A percentile compares a stretch with the other conserved stretches of the same genome.
These are phyloP conservation scores for Neonectria ditissima DNA, from an alignment of 2,329 filamentous ascomycete species.

Conservation along the genomic window DNA sequence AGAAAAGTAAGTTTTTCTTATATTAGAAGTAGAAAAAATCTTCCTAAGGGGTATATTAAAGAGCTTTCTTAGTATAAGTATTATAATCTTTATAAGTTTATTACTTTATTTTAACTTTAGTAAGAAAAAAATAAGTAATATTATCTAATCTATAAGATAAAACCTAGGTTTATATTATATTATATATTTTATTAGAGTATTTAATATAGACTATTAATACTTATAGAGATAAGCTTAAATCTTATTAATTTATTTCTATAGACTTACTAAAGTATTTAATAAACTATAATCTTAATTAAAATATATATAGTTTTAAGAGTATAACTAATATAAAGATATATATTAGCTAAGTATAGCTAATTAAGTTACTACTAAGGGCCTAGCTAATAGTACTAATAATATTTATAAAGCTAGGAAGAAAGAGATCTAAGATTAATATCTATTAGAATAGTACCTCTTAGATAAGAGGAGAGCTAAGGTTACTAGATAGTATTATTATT, in stretches of 20 bases:
- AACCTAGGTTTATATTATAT: neutral
- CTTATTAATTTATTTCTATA: neutral
- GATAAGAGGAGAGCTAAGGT: slow-evolving; percentile 24
- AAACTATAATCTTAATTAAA: slow-evolving; percentile 18
- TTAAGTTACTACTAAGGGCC: slow-evolving; percentile 19
- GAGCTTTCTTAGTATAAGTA: slow-evolving; percentile 20
- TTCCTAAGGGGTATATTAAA: slow-evolving; percentile 20
- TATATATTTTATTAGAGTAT: neutral
- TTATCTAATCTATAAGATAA: neutral
- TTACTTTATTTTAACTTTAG: slow-evolving; percentile 3
- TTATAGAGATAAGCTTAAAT: slow-evolving; percentile 1
- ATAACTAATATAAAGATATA: slow-evolving; percentile 22
- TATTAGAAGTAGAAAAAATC: slow-evolving; percentile 25
- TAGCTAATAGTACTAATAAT: slow-evolving; percentile 19
- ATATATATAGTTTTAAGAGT: slow-evolving; percentile 22
- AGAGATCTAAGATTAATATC: slow-evolving; percentile 23
- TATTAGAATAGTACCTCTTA: slow-evolving; percentile 19
- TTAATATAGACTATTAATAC: slow-evolving; percentile 4
- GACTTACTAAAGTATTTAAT: slow-evolving; percentile 25
- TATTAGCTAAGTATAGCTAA: slow-evolving; percentile 24
- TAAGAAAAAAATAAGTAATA: neutral
- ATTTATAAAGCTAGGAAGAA: slow-evolving; percentile 25
- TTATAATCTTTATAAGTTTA: neutral
- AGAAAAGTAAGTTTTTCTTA: slow-evolving; percentile 26
- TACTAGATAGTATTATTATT: slow-evolving; percentile 18